Evolutionary conservation across 768 basidiomycete species (phyloP).

Genomic region (Tricholoma hemisulphureum): DNA sequence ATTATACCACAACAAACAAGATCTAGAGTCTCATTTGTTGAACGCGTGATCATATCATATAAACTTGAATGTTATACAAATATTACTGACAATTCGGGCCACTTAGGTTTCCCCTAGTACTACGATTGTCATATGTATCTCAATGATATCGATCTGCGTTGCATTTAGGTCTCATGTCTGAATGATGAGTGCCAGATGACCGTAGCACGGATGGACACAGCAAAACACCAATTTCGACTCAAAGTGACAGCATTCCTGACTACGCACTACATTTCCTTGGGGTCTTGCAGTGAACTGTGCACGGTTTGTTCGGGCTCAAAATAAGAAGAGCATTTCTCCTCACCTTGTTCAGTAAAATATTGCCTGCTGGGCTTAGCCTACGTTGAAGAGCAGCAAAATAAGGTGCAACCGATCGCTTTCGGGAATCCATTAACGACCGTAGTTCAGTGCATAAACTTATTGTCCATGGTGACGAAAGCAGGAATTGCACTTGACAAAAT

Average conservation of each 20-base stretch:
- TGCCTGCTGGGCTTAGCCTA: conserved; percentile 27
- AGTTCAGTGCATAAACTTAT: conserved; percentile 42
- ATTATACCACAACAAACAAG: too few species aligned
- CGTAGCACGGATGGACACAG: conserved; percentile 4
- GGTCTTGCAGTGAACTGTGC: neutral
- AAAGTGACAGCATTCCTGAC: conserved; percentile 4
- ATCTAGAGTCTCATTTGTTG: too few species aligned
- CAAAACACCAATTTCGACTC: conserved; percentile 11
- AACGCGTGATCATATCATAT: too few species aligned
- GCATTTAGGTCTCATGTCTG: too few species aligned
- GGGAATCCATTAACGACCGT: conserved; percentile 23
- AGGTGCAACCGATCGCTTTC: conserved; percentile 7
- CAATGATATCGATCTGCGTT: too few species aligned
- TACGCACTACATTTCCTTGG: neutral
- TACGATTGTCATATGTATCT: too few species aligned
- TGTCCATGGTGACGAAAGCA: conserved; percentile 51
- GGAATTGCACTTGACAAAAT: conserved; percentile 22
- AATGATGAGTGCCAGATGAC: conserved; percentile 13
- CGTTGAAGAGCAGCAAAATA: conserved; percentile 31
- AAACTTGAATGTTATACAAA: too few species aligned
- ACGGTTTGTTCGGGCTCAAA: neutral
- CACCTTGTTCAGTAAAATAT: conserved; percentile 29
- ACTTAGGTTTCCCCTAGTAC: too few species aligned
- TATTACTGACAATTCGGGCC: too few species aligned
- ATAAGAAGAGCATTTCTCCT: neutral